Conservation (phyloP, 371 early-diverging fungal species). For the Umbelopsis sp. region DNA sequence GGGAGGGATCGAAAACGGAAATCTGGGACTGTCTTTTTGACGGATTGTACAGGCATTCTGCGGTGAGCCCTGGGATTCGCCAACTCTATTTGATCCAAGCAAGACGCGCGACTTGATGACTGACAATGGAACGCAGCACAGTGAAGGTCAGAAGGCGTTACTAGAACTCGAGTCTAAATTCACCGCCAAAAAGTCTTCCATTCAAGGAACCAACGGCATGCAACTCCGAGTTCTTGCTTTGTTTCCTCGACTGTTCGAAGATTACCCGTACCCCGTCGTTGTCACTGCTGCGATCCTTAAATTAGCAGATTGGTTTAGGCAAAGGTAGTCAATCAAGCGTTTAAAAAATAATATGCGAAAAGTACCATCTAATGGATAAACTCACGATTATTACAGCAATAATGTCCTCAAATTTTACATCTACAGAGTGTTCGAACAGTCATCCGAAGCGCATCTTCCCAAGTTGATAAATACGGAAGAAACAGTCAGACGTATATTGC, state of each 20-base stretch:
- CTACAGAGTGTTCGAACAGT: constrained; percentile 54
- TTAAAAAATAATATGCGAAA: neutral
- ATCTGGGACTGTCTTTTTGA: neutral
- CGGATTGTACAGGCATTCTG: neutral
- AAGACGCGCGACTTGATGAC: neutral
- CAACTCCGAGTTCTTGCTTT: constrained; percentile 58
- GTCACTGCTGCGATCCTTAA: constrained; percentile 62
- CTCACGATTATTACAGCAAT: constrained; percentile 35
- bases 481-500: constrained; percentile 52
- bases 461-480: constrained; percentile 62
- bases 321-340: constrained; percentile 35
- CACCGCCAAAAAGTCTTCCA: constrained; percentile 40
- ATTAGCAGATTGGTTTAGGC: constrained; percentile 61
- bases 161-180: constrained; percentile 44
- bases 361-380: neutral
- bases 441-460: constrained; percentile 50
- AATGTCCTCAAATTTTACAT: constrained; percentile 58
- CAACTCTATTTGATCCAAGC: neutral
- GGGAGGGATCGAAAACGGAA: neutral
- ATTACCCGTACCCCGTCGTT: constrained; percentile 57
- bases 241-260: constrained; percentile 55
- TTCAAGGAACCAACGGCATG: constrained; percentile 41
- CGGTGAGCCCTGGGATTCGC: neutral
- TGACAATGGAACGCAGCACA: constrained; percentile 24
- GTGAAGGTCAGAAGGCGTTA: constrained; percentile 44